Conservation (phyloP, 2,329 filamentous ascomycete species). For the Davidsoniella eucalypti region DNA sequence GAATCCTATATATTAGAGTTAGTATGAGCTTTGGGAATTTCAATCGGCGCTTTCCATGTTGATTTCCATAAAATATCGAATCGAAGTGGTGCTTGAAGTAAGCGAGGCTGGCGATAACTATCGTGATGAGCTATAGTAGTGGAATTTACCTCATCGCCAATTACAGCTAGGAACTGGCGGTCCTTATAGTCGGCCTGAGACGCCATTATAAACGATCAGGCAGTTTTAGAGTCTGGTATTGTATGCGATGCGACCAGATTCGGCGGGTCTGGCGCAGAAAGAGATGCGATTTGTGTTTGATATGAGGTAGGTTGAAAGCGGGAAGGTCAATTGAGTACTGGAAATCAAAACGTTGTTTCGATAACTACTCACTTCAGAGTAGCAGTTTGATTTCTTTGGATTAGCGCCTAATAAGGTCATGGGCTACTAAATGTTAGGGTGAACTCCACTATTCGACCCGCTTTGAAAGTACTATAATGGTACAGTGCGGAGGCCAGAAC, state of each 20-base stretch:
- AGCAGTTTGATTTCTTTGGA: no score
- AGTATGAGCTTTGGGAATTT: no score
- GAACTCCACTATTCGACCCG: no score
- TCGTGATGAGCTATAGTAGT: not conserved
- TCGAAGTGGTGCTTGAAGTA: not conserved
- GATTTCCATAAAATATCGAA: not conserved
- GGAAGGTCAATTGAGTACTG: no score
- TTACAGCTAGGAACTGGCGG: slow-evolving; percentile 90
- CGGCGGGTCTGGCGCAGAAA: not conserved
- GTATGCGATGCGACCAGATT: no score
- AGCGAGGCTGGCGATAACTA: not conserved
- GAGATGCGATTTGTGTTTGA: not conserved
- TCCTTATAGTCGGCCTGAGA: slow-evolving; percentile 54
- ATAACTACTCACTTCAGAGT: no score
- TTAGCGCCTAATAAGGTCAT: no score
- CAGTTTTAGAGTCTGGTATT: no score
- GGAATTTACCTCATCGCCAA: slow-evolving; percentile 69
- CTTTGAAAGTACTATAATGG: no score
- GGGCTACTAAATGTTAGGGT: no score
- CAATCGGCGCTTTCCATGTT: slow-evolving; percentile 13
- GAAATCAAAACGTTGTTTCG: no score
- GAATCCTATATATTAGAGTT: slow-evolving; percentile 53
- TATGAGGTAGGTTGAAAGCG: not conserved
- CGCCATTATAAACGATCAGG: slow-evolving; percentile 23
- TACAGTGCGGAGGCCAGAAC: no score